These are phyloP conservation scores for Diversispora eburnea DNA, from an alignment of 192 early-diverging fungal genomes.

Conservation along the genomic window DNA sequence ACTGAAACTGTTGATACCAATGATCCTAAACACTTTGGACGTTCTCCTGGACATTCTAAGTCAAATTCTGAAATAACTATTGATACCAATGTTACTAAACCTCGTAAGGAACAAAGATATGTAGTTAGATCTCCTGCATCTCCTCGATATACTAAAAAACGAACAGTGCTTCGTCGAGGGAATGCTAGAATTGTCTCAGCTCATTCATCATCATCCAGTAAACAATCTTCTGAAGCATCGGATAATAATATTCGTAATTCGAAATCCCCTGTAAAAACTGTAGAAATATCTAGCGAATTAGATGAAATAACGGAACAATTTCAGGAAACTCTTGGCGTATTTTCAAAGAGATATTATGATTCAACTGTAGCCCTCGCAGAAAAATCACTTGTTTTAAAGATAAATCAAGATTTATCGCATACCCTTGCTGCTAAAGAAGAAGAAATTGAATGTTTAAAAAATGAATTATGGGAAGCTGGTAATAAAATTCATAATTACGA, in stretches of 20 bases:
- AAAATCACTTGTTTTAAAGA: slow-evolving; percentile 21
- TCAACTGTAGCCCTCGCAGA: slow-evolving; percentile 23
- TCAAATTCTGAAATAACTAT: neutral
- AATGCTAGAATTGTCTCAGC: slow-evolving; percentile 13
- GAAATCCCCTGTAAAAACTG: slow-evolving; percentile 5
- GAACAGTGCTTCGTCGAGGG: slow-evolving; percentile 14
- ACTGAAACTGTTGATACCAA: neutral
- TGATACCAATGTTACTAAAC: neutral
- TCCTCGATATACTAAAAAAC: slow-evolving; percentile 18
- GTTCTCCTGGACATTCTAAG: neutral
- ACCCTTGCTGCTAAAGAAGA: slow-evolving; percentile 22
- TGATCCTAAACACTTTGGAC: neutral
- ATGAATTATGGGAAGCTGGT: slow-evolving; percentile 17
- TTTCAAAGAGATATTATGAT: slow-evolving; percentile 26
- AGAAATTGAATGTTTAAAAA: slow-evolving; percentile 26
- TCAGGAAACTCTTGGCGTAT: slow-evolving; percentile 20
- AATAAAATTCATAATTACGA: slow-evolving; percentile 24
- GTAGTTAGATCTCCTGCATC: slow-evolving; percentile 23
- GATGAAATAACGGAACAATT: slow-evolving; percentile 26
- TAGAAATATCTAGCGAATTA: slow-evolving; percentile 22
- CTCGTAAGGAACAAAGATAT: slow-evolving; percentile 16
- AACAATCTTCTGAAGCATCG: neutral
- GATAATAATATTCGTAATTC: neutral
- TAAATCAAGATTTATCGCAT: slow-evolving; percentile 25
- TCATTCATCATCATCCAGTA: neutral